Evolutionary conservation across 83 land plant species (phyloP).

Genomic region (Picea abies): DNA sequence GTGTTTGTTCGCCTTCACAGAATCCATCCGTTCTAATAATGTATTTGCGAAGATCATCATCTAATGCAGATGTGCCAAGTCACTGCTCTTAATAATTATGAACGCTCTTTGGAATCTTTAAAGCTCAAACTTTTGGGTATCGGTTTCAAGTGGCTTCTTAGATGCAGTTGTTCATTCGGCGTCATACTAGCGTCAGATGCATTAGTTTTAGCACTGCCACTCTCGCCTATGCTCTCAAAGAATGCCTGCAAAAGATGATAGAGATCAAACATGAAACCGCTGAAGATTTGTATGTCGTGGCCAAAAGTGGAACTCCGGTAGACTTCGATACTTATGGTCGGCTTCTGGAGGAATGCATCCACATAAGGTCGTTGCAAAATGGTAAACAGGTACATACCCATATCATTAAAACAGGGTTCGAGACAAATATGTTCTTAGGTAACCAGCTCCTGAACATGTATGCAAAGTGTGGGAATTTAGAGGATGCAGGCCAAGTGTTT

Average conservation of each 20-base stretch:
- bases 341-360: not conserved
- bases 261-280: not conserved
- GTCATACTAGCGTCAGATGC: not conserved
- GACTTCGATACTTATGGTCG: not conserved
- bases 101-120: not conserved
- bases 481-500: conserved; percentile 43
- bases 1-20: no score
- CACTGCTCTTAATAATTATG: not conserved
- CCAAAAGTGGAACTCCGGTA: not conserved
- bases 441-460: conserved; percentile 42
- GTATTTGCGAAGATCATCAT: no score
- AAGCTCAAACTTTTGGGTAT: conserved; percentile 2
- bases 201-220: not conserved
- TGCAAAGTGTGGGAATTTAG: conserved; percentile 21
- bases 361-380: conserved; percentile 13
- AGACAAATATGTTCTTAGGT: conserved; percentile 23
- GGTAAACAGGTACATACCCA: conserved; percentile 40
- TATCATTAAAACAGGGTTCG: conserved; percentile 30
- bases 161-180: not conserved
- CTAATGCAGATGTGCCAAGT: not conserved
- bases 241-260: no score
- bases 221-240: not conserved
- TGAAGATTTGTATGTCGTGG: not conserved
- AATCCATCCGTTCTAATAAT: no score
- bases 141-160: not conserved